These are phyloP conservation scores for Naganishia friedmannii DNA, from an alignment of 768 basidiomycete genomes.

Conservation along the genomic window DNA sequence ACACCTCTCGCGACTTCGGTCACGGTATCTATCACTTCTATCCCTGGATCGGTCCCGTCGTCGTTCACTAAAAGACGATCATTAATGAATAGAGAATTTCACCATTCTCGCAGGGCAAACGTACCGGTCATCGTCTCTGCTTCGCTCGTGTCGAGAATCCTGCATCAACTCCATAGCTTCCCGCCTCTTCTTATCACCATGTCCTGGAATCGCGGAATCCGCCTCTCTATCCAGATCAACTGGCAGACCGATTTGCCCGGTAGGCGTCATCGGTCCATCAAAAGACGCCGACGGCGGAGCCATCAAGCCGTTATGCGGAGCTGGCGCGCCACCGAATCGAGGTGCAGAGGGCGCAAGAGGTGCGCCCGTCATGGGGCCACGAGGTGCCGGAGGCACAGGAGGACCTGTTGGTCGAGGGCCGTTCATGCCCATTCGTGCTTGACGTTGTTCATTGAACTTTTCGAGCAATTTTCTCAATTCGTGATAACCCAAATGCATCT, in stretches of 20 bases:
- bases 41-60: slow-evolving; percentile 44
- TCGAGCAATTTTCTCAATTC: slow-evolving; percentile 90
- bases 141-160: slow-evolving; percentile 41
- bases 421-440: slow-evolving; percentile 66
- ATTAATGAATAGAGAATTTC: slow-evolving; percentile 53
- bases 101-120: background rate
- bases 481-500: slow-evolving; percentile 99
- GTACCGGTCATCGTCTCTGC: slow-evolving; percentile 33
- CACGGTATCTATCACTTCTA: slow-evolving; percentile 67
- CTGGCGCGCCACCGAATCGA: slow-evolving; percentile 24
- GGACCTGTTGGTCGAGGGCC: slow-evolving; percentile 27
- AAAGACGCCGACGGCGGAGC: slow-evolving; percentile 32
- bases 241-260: slow-evolving; percentile 47
- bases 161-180: slow-evolving; percentile 48
- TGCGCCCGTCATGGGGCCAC: slow-evolving; percentile 14
- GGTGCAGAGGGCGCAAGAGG: slow-evolving; percentile 43
- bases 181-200: slow-evolving; percentile 48
- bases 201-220: slow-evolving; percentile 35
- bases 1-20: slow-evolving; percentile 51
- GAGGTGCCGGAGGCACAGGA: slow-evolving; percentile 27
- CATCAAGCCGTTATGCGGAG: slow-evolving; percentile 27
- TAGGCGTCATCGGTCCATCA: slow-evolving; percentile 40
- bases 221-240: slow-evolving; percentile 45
- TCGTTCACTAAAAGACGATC: slow-evolving; percentile 21
- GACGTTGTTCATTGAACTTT: slow-evolving; percentile 84